phyloP scores from a whole-genome alignment of 371 early-diverging fungal species.

The Haplosporangium sp. region DNA sequence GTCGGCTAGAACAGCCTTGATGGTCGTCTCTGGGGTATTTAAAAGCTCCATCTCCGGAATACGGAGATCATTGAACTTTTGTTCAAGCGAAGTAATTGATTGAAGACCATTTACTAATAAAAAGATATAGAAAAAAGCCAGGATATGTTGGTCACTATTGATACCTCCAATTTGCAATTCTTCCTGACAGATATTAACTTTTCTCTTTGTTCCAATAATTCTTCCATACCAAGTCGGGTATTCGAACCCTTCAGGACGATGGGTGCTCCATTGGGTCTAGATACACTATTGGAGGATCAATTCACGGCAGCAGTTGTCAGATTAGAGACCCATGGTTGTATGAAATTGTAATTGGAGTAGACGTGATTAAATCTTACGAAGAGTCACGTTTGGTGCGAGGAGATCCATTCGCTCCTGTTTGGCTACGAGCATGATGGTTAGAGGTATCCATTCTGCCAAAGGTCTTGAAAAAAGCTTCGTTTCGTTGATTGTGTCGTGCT shows the following conservation, averaged over 20 bases:
- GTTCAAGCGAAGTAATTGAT: constrained; percentile 69
- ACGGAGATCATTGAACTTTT: constrained; percentile 67
- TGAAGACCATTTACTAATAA: constrained; percentile 67
- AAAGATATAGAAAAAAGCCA: not conserved
- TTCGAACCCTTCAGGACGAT: constrained; percentile 50
- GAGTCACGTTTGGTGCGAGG: constrained; percentile 27
- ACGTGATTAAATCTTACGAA: constrained; percentile 22
- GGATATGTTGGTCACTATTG: not conserved
- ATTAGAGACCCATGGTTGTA: not conserved
- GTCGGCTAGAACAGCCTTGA: constrained; percentile 71
- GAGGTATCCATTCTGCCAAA: constrained; percentile 21
- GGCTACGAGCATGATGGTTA: constrained; percentile 14
- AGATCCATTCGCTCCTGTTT: constrained; percentile 58
- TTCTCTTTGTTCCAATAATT: too few species aligned
- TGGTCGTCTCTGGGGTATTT: constrained; percentile 68
- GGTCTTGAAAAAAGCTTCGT: constrained; percentile 15
- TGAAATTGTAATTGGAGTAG: not conserved
- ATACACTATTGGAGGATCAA: not conserved
- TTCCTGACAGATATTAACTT: not conserved
- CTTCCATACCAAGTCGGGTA: constrained; percentile 44
- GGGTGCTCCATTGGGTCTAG: constrained; percentile 22
- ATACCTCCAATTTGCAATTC: not conserved
- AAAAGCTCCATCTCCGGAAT: constrained; percentile 78
- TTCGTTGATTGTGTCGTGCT: constrained; percentile 20
- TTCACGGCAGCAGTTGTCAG: not conserved